Percentiles rank a stretch among this genome's conserved stretches.
These are phyloP conservation scores for Hymenoscyphus repandus DNA, from an alignment of 2,329 filamentous ascomycete genomes.

Conservation along the genomic window DNA sequence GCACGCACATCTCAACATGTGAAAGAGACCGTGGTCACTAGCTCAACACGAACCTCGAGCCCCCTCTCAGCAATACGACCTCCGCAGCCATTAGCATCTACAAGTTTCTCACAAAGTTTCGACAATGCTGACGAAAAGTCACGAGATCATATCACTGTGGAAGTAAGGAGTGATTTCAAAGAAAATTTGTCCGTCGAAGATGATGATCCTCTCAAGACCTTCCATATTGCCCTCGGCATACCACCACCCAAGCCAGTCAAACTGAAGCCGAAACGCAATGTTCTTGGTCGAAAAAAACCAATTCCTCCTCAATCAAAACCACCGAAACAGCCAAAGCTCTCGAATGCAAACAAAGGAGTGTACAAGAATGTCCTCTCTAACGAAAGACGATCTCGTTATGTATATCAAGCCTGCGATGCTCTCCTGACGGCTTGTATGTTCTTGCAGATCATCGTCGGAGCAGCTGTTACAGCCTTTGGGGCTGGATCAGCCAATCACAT, in stretches of 20 bases:
- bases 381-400: constrained; percentile 28
- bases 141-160: not conserved
- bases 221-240: constrained; percentile 36
- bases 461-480: constrained; percentile 42
- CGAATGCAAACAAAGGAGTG: constrained; percentile 31
- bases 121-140: not conserved
- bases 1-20: too few relatives aligned
- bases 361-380: constrained; percentile 35
- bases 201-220: not conserved
- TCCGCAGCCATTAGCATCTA: too few relatives aligned
- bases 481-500: constrained; percentile 42
- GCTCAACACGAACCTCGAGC: too few relatives aligned
- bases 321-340: constrained; percentile 26
- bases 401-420: constrained; percentile 31
- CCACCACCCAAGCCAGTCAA: constrained; percentile 11
- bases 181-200: not conserved
- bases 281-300: not conserved
- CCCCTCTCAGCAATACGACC: too few relatives aligned
- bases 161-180: not conserved
- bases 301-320: not conserved
- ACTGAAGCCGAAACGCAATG: constrained; percentile 2
- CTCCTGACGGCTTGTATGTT: constrained; percentile 40
- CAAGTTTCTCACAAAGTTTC: not conserved
- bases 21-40: too few relatives aligned
- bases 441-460: constrained; percentile 42